These are phyloP conservation scores for Globisporangium uncinulatum DNA, from an alignment of 352 stramenopile species.

Conservation along the genomic window DNA sequence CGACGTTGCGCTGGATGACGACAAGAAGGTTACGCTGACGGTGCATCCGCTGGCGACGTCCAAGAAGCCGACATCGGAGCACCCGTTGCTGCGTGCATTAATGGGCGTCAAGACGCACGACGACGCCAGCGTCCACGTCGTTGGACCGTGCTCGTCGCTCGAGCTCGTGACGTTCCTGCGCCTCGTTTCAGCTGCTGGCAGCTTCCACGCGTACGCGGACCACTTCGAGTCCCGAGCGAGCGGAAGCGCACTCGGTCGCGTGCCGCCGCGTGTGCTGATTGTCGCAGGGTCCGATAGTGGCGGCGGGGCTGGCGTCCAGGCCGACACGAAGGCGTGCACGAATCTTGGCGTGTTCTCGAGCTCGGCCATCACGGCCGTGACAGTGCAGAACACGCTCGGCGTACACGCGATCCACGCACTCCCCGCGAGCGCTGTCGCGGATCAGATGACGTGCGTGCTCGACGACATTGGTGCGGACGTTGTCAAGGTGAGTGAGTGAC, in stretches of 20 bases:
- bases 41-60: neutral
- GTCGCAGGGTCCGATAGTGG: constrained; percentile 93
- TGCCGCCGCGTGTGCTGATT: constrained; percentile 65
- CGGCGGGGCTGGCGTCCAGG: constrained; percentile 89
- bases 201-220: constrained; percentile 8
- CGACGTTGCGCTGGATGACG: constrained; percentile 6
- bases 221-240: neutral
- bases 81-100: constrained; percentile 11
- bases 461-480: constrained; percentile 83
- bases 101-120: constrained; percentile 7
- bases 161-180: constrained; percentile 24
- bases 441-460: constrained; percentile 85
- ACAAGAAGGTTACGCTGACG: neutral
- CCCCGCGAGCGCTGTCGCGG: constrained; percentile 55
- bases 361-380: constrained; percentile 90
- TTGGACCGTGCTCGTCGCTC: constrained; percentile 6
- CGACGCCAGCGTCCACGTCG: constrained; percentile 5
- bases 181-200: constrained; percentile 9
- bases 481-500: constrained; percentile 61
- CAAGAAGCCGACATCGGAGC: neutral
- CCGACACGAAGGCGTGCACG: constrained; percentile 90
- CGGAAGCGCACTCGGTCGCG: neutral
- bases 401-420: constrained; percentile 44
- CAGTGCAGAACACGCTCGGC: constrained; percentile 78
- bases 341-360: constrained; percentile 75